phyloP scores from a whole-genome alignment of 345 rosid genomes.

The Aethionema arabicum region DNA sequence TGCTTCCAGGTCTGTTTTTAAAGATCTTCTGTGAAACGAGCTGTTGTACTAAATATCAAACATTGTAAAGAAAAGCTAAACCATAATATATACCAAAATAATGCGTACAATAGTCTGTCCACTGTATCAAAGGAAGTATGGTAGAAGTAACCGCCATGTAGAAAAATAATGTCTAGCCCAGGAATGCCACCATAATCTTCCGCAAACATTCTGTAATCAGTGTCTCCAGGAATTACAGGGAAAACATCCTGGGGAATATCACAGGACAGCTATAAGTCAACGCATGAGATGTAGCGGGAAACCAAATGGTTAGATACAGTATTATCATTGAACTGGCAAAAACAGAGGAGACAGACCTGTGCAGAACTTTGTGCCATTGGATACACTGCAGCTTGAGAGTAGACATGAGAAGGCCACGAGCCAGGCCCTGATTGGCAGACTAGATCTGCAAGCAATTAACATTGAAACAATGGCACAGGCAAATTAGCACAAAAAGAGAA shows the following conservation, averaged over 20 bases:
- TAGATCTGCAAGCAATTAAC: slow-evolving; percentile 56
- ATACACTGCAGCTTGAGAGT: slow-evolving; percentile 77
- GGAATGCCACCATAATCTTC: slow-evolving; percentile 91
- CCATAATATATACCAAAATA: slow-evolving; percentile 57
- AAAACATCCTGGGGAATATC: slow-evolving; percentile 72
- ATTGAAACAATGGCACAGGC: slow-evolving; percentile 14
- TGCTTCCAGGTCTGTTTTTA: slow-evolving; percentile 87
- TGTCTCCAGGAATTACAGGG: slow-evolving; percentile 90
- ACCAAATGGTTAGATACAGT: slow-evolving; percentile 11
- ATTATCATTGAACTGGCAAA: neutral
- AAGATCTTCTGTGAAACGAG: slow-evolving; percentile 34
- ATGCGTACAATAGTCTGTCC: slow-evolving; percentile 96
- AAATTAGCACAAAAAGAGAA: slow-evolving; percentile 4
- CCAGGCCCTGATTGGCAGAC: slow-evolving; percentile 99
- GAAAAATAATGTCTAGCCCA: slow-evolving; percentile 95
- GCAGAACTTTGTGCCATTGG: slow-evolving; percentile 99
- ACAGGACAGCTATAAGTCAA: slow-evolving; percentile 16
- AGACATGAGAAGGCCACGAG: slow-evolving; percentile 82
- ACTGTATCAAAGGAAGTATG: slow-evolving; percentile 92
- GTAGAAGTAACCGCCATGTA: slow-evolving; percentile 94
- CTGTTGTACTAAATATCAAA: slow-evolving; percentile 35
- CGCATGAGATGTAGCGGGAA: slow-evolving; percentile 4
- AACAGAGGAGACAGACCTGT: slow-evolving; percentile 52
- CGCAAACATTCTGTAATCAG: slow-evolving; percentile 90
- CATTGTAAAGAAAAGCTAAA: slow-evolving; percentile 20